These are phyloP conservation scores for Arachnopeziza araneosa DNA, from an alignment of 2,329 filamentous ascomycete species.

Conservation along the genomic window DNA sequence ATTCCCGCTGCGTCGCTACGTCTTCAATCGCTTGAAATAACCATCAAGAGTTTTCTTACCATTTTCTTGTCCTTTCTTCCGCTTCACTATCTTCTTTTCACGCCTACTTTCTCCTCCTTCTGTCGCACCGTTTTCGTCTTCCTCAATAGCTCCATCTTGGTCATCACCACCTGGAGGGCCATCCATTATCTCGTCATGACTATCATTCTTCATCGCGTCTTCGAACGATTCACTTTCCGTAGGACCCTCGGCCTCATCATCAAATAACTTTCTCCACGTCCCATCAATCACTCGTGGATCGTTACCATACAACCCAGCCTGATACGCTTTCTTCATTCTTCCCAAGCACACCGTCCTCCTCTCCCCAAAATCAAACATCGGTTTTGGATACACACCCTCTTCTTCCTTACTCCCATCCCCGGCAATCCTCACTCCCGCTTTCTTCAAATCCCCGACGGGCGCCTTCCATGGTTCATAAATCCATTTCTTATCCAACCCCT, in stretches of 20 bases:
- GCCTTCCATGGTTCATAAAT: constrained; percentile 80
- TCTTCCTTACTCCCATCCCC: constrained; percentile 41
- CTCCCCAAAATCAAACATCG: constrained; percentile 70
- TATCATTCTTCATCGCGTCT: constrained; percentile 9
- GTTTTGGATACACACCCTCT: constrained; percentile 59
- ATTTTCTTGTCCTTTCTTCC: constrained; percentile 14
- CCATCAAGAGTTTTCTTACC: constrained; percentile 16
- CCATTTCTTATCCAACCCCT: constrained; percentile 56
- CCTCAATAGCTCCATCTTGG: constrained; percentile 25
- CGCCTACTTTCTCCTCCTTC: constrained; percentile 13
- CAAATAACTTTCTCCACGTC: constrained; percentile 45
- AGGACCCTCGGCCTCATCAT: constrained; percentile 30
- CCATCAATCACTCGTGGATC: constrained; percentile 57
- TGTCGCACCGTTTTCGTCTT: constrained; percentile 12
- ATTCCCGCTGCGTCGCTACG: background rate
- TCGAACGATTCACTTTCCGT: constrained; percentile 15
- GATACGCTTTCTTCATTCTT: constrained; percentile 66
- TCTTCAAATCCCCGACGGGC: constrained; percentile 60
- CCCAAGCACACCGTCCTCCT: constrained; percentile 57
- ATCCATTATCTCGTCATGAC: background rate
- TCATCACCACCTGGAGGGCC: background rate
- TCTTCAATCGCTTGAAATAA: constrained; percentile 19
- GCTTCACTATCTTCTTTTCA: constrained; percentile 12
- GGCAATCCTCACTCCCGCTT: constrained; percentile 57
- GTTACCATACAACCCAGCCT: constrained; percentile 58